Evolutionary conservation across 2,329 filamentous ascomycete species (phyloP).

Genomic region (Calonectria leucothoes): DNA sequence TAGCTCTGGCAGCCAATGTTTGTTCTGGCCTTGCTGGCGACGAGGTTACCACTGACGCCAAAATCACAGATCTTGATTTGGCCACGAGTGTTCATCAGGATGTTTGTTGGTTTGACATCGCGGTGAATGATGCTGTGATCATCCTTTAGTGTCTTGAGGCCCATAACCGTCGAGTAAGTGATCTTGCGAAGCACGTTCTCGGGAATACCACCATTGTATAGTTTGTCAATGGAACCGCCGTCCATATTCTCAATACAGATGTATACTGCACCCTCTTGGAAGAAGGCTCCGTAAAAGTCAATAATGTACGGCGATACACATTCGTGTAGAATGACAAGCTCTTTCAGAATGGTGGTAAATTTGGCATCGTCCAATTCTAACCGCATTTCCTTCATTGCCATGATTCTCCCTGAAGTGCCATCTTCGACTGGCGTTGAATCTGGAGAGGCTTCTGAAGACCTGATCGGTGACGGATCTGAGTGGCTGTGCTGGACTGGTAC

Average conservation of each 20-base stretch:
- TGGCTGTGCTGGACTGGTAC: constrained; percentile 51
- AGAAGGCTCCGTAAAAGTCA: constrained; percentile 98
- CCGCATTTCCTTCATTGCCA: constrained; percentile 99
- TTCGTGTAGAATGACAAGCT: constrained; percentile 94
- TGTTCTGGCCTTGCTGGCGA: constrained; percentile 97
- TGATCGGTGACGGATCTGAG: constrained; percentile 48
- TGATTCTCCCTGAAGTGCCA: constrained; percentile 79
- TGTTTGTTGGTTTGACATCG: constrained; percentile 99
- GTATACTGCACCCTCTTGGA: constrained; percentile 98
- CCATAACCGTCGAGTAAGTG: constrained; percentile 88
- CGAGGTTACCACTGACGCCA: constrained; percentile 94
- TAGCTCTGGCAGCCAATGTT: constrained; percentile 99
- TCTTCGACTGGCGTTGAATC: constrained; percentile 43
- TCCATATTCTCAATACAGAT: constrained; percentile 99
- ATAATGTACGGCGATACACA: constrained; percentile 97
- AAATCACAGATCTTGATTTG: constrained; percentile 99
- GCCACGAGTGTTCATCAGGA: constrained; percentile 87
- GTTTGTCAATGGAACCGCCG: constrained; percentile 95
- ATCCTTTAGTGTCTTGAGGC: constrained; percentile 92
- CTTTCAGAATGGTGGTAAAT: constrained; percentile 97
- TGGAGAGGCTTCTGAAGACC: constrained; percentile 42
- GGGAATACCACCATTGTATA: constrained; percentile 91
- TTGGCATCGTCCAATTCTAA: constrained; percentile 96
- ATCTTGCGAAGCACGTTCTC: constrained; percentile 92
- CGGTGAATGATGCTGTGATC: constrained; percentile 99